Evolutionary conservation across 495 filamentous ascomycete genomes (phyloP), one percentile per base, ranked within the genome.

Genomic region (Aspergillus campestris): DNA sequence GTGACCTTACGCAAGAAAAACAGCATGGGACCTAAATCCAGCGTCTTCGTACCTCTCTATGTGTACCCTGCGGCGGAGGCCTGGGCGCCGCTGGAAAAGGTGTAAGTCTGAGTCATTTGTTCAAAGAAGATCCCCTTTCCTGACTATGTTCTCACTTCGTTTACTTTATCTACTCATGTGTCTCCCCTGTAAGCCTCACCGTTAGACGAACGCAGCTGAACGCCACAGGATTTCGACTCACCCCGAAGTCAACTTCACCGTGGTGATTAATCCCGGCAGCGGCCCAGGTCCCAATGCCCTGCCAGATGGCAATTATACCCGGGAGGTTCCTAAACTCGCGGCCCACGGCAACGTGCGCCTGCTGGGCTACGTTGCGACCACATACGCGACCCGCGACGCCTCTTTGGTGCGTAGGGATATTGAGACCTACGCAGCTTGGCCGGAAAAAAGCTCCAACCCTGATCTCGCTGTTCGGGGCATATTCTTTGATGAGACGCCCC

Each of bases 221-320:
- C 57, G 45, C 57, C 51, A 53, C 56, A 63, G 72, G 60, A 59
- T 73, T 47, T 46, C 58, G 44, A 24, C 48, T 8, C 50, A 77
- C 51, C 71, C 74, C 9, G 33, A 64, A 40, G 55, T 75, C 43
- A 64, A 68, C 47, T 81, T 80, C 54, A 62, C 68, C 7, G 64
- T 79, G 31, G 65, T 81, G 45, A 62, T 80, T 52, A 81, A 81
- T 47, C 78, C 77, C 27, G 58, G 64, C 38, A 77, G 64, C 40
- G 78, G 78, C 1, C 78, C 78, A 9, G 77, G 77, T 14, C 45
- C 59, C 30, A 47, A 58, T 40, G 34, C 62, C 7, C 38, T 64
- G 31, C 75, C 77, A 1, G 72, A 78, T 51, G 64, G 52, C 37
- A 74, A 77, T 56, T 79, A 81, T 51, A 67, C 65, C 7, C 58